These are phyloP conservation scores for Talaromyces sp. DNA, from an alignment of 2,329 filamentous ascomycete species.

Conservation along the genomic window DNA sequence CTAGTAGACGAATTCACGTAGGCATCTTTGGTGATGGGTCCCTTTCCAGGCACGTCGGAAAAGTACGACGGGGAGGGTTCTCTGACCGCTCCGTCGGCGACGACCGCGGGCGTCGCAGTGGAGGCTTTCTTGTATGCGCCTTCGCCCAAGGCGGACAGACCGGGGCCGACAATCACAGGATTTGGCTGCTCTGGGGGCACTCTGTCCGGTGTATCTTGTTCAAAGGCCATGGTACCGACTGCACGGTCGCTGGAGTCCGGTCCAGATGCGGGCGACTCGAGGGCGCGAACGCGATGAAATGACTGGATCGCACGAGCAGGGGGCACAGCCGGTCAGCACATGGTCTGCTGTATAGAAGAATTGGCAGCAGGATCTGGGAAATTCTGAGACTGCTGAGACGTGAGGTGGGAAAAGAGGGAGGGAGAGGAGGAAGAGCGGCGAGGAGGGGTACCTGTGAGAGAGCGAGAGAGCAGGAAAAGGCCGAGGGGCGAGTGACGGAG, in stretches of 20 bases:
- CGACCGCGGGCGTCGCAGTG: slow-evolving; percentile 22
- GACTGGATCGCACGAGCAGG: slow-evolving; percentile 2
- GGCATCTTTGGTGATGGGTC: slow-evolving; percentile 11
- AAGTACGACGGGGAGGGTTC: slow-evolving; percentile 25
- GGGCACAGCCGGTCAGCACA: neutral
- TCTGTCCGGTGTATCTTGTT: slow-evolving; percentile 11
- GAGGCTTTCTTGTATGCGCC: slow-evolving; percentile 24
- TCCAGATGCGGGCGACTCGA: neutral
- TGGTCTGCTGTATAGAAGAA: neutral
- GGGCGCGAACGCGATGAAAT: slow-evolving; percentile 1
- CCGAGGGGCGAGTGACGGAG: neutral
- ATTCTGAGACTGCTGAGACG: too few relatives aligned
- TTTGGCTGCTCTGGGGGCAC: slow-evolving; percentile 11
- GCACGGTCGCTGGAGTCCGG: neutral
- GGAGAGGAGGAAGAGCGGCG: neutral
- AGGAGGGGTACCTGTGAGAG: neutral
- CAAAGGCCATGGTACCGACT: slow-evolving; percentile 8
- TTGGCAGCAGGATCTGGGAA: too few relatives aligned
- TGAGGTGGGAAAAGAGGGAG: neutral
- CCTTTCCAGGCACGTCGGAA: slow-evolving; percentile 18
- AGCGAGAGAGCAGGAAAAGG: neutral
- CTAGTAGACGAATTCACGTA: slow-evolving; percentile 23
- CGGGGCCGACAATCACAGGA: slow-evolving; percentile 11
- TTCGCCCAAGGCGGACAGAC: slow-evolving; percentile 13
- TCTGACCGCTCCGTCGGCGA: slow-evolving; percentile 16